Percentiles rank a stretch among this genome's conserved stretches.
Evolutionary conservation across 1,139 yeast genomes (phyloP).

Genomic region (Lizanozyma gosingica): DNA sequence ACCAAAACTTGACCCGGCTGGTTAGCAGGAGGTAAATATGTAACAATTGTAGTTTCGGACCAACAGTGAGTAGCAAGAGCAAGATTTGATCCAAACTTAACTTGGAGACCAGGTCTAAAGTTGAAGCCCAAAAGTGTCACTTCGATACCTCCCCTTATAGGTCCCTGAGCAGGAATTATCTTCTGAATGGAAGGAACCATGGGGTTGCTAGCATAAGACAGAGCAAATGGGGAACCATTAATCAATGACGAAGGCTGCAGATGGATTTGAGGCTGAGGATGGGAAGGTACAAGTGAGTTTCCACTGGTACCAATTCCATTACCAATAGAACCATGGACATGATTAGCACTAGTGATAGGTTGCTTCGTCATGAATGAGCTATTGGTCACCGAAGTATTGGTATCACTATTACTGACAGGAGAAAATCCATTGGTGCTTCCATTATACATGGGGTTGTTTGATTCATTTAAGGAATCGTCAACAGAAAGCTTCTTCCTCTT

Average conservation of each 20-base stretch:
- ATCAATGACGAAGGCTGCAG: neutral
- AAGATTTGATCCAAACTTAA: constrained; percentile 76
- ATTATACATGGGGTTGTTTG: constrained; percentile 37
- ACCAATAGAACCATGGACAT: too few relatives aligned
- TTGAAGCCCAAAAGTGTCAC: constrained; percentile 82
- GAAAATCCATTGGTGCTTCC: constrained; percentile 34
- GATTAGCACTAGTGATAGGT: constrained; percentile 5
- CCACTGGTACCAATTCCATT: neutral
- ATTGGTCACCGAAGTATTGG: constrained; percentile 29
- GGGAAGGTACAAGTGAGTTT: constrained; percentile 2
- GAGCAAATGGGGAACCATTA: neutral
- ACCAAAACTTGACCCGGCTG: constrained; percentile 89
- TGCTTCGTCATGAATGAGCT: constrained; percentile 4
- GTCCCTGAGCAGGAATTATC: constrained; percentile 91
- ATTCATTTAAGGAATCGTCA: constrained; percentile 32
- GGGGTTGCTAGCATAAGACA: neutral
- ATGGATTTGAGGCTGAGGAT: constrained; percentile 6
- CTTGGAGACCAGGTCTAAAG: constrained; percentile 72
- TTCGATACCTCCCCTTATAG: constrained; percentile 91
- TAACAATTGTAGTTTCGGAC: constrained; percentile 90
- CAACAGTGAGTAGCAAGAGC: constrained; percentile 92
- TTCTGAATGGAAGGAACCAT: constrained; percentile 58
- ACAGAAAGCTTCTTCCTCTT: constrained; percentile 37
- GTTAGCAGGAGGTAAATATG: constrained; percentile 85
- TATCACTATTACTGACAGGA: constrained; percentile 39